phyloP scores from a whole-genome alignment of 208 protist genomes.

The Crithidia expoeki region DNA sequence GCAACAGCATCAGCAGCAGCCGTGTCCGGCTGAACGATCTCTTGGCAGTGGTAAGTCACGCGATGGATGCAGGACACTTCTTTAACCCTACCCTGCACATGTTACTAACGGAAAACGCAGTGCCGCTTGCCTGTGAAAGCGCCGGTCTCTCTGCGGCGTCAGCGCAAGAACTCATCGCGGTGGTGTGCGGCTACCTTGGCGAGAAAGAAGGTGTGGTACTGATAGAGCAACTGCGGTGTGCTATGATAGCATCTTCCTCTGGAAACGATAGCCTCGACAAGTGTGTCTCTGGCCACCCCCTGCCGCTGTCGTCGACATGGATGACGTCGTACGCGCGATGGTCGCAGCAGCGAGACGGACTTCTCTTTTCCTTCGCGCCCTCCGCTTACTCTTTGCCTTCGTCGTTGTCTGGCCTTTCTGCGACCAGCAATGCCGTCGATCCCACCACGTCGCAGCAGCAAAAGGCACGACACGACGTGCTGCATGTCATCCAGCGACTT shows the following conservation, averaged over 20 bases:
- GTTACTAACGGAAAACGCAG: slow-evolving; percentile 14
- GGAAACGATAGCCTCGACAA: slow-evolving; percentile 17
- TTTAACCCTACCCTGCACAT: slow-evolving; percentile 27
- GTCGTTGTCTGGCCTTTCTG: too few species aligned
- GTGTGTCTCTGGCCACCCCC: slow-evolving; percentile 24
- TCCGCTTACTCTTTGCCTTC: not conserved
- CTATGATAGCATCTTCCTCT: not conserved
- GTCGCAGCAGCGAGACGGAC: slow-evolving; percentile 11
- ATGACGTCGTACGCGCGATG: slow-evolving; percentile 12
- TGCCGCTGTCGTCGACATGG: slow-evolving; percentile 17
- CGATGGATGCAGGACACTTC: slow-evolving; percentile 24
- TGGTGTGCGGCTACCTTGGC: slow-evolving; percentile 25
- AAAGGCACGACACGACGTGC: slow-evolving; percentile 9
- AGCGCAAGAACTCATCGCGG: slow-evolving; percentile 21
- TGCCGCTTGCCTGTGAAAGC: not conserved
- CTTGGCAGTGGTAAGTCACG: slow-evolving; percentile 13
- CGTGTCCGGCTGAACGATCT: slow-evolving; percentile 27
- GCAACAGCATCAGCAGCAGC: too few species aligned
- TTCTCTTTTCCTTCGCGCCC: slow-evolving; percentile 3
- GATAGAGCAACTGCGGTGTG: slow-evolving; percentile 2
- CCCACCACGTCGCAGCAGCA: not conserved
- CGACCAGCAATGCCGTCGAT: not conserved
- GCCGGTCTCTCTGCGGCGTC: slow-evolving; percentile 1
- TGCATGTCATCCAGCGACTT: slow-evolving; percentile 22
- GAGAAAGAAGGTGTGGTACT: slow-evolving; percentile 13